Evolutionary conservation across 139 green algal species (phyloP), one percentile per base, ranked within the genome.

Genomic region (Marvania coccoides): DNA sequence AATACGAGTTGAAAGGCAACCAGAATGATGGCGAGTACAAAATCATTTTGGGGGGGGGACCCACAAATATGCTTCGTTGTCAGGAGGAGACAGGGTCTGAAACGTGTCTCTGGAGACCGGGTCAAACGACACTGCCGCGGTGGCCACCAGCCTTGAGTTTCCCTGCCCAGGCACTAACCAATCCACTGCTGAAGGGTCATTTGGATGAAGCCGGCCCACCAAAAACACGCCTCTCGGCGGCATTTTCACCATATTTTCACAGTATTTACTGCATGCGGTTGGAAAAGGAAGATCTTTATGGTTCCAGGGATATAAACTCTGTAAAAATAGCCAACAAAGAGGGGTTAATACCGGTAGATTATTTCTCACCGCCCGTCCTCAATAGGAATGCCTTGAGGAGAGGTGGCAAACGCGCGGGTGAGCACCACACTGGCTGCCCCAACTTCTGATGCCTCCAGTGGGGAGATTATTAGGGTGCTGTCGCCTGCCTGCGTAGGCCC

Each of bases 21-120:
- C n/a, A n/a, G n/a, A n/a, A n/a, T n/a, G n/a, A n/a, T n/a, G n/a
- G n/a, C n/a, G n/a, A n/a, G n/a, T n/a, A n/a, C n/a, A n/a, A n/a
- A n/a, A n/a, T n/a, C n/a, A n/a, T n/a, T n/a, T n/a, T n/a, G n/a
- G n/a, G n/a, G n/a, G n/a, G n/a, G n/a, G n/a, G n/a, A n/a, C n/a
- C n/a, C n/a, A n/a, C 24, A 64, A 64, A 64, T 64, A 64, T n/a
- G 57, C 57, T 29, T 64, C 57, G 0, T 64, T 8, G n/a, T 64
- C 57, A 26, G 57, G 57, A 33, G 57, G 57, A 31, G 47, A 29
- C 4, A 64, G 57, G 6, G 57, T 39, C 30, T 39, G 14, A 55
- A 64, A 64, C 19, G 24, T 64, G 12, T 64, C 57, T 26, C 57
- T 64, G 8, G 57, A 64, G 19, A 55, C 33, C 26, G n/a, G 24